Percentiles rank a stretch among this genome's conserved stretches.
phyloP scores from a whole-genome alignment of 805 yeast genomes.

The Cyberlindnera xishuangbannaensis region DNA sequence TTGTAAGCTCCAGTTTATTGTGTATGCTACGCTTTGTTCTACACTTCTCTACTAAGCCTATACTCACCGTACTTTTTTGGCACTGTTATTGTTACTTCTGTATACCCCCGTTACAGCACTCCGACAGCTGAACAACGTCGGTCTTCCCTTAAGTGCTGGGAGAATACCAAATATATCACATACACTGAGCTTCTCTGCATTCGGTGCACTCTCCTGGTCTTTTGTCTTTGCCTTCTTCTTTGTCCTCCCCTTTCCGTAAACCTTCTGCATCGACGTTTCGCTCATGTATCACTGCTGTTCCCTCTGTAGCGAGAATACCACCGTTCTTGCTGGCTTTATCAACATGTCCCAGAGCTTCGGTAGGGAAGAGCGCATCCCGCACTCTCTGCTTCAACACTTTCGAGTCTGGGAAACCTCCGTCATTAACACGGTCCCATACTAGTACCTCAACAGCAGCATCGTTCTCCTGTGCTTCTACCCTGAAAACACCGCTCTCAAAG shows the following conservation, averaged over 20 bases:
- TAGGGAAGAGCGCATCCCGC: slow-evolving; percentile 53
- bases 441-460: slow-evolving; percentile 27
- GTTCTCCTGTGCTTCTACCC: slow-evolving; percentile 42
- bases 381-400: slow-evolving; percentile 68
- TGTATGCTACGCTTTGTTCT: too few species aligned
- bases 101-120: too few species aligned
- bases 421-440: slow-evolving; percentile 55
- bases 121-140: too few species aligned
- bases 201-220: slow-evolving; percentile 14
- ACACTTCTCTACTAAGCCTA: too few species aligned
- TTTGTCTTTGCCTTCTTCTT: not conserved
- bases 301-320: slow-evolving; percentile 15
- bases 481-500: slow-evolving; percentile 51
- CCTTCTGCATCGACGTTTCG: too few species aligned
- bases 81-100: too few species aligned
- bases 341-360: slow-evolving; percentile 54
- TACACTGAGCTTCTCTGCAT: slow-evolving; percentile 10
- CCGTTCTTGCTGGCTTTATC: slow-evolving; percentile 32
- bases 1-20: too few species aligned
- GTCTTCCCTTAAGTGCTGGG: too few species aligned
- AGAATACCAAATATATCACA: too few species aligned
- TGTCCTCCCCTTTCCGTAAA: slow-evolving; percentile 3
- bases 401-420: slow-evolving; percentile 84
- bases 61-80: too few species aligned
- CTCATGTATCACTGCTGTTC: too few species aligned